Conservation (phyloP, 2,329 filamentous ascomycete genomes). For the Bipolaris oryzae region DNA sequence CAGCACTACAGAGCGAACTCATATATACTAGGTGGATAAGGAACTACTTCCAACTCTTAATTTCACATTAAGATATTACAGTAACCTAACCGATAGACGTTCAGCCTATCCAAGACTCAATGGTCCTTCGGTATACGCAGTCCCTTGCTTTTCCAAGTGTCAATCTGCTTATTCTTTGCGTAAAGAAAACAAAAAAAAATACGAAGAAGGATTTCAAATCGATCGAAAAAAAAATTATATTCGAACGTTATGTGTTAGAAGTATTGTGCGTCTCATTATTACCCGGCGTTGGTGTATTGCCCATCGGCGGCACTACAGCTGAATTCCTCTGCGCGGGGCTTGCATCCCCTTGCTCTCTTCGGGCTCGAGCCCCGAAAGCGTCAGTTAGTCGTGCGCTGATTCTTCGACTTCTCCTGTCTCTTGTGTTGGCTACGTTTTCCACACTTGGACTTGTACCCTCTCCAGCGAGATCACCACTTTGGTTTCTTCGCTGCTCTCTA, state of each 20-base stretch:
- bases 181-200: no score
- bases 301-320: neutral
- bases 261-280: neutral
- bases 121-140: no score
- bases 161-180: no score
- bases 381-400: slow-evolving; percentile 36
- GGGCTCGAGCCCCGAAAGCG: slow-evolving; percentile 32
- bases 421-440: slow-evolving; percentile 22
- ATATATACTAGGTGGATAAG: no score
- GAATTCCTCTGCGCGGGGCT: slow-evolving; percentile 3
- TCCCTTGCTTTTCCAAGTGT: no score
- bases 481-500: slow-evolving; percentile 38
- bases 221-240: no score
- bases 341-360: slow-evolving; percentile 16
- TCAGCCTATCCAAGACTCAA: no score
- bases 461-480: slow-evolving; percentile 24
- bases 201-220: no score
- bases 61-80: no score
- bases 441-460: slow-evolving; percentile 20
- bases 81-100: no score
- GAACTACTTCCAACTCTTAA: no score
- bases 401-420: slow-evolving; percentile 31
- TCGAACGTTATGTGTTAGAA: neutral
- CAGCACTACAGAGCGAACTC: no score
- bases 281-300: neutral